A percentile compares a stretch with the other conserved stretches of the same genome.
phyloP scores from a whole-genome alignment of 2,329 filamentous ascomycete genomes.

The Talaromyces verruculosus region DNA sequence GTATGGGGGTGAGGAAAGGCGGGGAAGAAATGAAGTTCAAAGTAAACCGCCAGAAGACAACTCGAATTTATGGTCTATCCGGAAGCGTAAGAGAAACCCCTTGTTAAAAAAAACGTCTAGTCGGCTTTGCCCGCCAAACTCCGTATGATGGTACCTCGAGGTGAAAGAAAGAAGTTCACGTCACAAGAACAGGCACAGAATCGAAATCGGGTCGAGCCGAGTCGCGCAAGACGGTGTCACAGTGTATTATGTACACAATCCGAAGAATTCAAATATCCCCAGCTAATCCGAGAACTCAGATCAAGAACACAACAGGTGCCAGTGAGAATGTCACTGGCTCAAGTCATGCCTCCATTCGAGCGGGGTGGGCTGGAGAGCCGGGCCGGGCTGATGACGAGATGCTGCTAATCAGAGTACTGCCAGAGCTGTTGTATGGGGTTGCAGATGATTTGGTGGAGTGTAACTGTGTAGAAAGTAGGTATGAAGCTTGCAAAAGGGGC shows the following conservation, averaged over 20 bases:
- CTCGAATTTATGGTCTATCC: background rate
- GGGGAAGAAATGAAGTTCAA: background rate
- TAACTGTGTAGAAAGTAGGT: background rate
- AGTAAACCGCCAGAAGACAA: constrained; percentile 1
- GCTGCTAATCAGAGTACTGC: background rate
- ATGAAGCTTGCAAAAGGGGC: background rate
- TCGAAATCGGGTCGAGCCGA: background rate
- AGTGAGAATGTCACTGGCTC: constrained; percentile 21
- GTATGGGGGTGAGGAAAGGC: background rate
- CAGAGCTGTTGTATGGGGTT: background rate
- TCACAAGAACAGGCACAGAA: background rate
- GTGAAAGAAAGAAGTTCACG: background rate
- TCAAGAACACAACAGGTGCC: constrained; percentile 18
- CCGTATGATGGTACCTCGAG: background rate
- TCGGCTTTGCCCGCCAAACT: background rate
- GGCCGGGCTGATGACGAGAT: constrained; percentile 15
- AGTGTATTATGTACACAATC: constrained; percentile 2
- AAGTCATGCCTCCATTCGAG: constrained; percentile 23
- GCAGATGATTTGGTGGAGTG: background rate
- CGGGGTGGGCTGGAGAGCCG: constrained; percentile 22
- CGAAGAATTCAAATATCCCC: background rate
- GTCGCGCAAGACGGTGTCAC: background rate
- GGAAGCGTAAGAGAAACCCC: background rate
- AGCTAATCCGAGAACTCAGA: constrained; percentile 2
- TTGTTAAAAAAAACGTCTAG: background rate